Base-by-base conservation (phyloP, 1,139 yeast species). In the Pneumocystis murina region DNA sequence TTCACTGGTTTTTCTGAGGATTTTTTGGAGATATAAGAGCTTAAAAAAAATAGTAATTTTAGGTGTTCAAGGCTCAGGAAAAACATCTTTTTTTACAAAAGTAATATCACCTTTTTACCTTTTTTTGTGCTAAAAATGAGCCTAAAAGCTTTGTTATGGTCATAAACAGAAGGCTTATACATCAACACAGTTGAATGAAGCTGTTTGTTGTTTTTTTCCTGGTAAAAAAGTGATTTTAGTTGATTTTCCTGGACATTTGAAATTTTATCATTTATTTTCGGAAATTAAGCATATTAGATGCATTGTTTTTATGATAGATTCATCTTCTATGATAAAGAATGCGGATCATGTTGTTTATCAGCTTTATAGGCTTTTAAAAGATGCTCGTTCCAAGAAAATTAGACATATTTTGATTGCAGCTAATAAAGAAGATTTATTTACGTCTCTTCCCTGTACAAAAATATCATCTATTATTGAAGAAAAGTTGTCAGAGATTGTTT, bases 401-500 rank as follows among this genome's bases (percentile, higher is more conserved):
- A 38, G 7, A 30, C 3, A 17, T 8, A 14, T 58, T 24, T 20
- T 58, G n/a, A 40, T 58, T 38, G 60, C 60, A 20, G 39, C 39
- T 12, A 58, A 58, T 58, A 58, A 58, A 24, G 30, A 40, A 20
- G 60, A 58, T 20, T 30, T 58, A 28, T 58, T 58, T 58, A 58
- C 60, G 7, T 20, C 60, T 24, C 17, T 58, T 2, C 38, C 60
- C 1, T 16, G n/a, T 12, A 3, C 30, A 24, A 58, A 30, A 30
- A 30, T 58, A 38, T 12, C 41, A 30, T 58, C 39, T 20, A 58
- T 58, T 20, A 33, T 58, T 38, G 43, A 58, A 12, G 60, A 38
- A 12, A 40, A 58, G 10, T n/a, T 58, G 12, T 8, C 4, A 3
- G 60, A 58, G 71, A 69, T n/a, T 62, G 69, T n/a, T 71, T 48